These are phyloP conservation scores for Aristolochia contorta DNA, from an alignment of 164 flowering plant species.

Conservation along the genomic window DNA sequence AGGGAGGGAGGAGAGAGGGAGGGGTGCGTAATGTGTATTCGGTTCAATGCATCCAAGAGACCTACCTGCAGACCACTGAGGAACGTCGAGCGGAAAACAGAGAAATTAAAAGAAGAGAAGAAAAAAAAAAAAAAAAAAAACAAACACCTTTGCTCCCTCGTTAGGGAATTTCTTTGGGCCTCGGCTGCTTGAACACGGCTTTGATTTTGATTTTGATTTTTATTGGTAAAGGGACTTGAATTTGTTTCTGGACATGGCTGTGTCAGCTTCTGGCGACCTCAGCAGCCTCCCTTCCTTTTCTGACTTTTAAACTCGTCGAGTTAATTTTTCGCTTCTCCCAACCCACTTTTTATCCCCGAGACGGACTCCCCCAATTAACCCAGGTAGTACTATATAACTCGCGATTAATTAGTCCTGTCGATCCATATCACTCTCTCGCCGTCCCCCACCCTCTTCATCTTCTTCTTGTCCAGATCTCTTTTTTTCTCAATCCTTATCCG, in stretches of 20 bases:
- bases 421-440: no score
- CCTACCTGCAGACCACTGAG: not conserved
- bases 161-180: not conserved
- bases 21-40: not conserved
- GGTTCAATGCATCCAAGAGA: conserved; percentile 1
- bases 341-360: no score
- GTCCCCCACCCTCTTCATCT: no score
- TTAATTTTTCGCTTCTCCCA: no score
- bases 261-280: not conserved
- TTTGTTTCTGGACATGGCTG: no score
- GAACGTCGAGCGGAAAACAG: not conserved
- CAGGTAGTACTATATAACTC: no score
- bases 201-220: not conserved
- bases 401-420: no score
- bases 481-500: no score
- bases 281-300: not conserved
- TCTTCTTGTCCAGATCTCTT: no score
- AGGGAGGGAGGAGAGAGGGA: not conserved
- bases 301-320: not conserved
- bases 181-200: not conserved
- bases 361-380: no score
- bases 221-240: not conserved
- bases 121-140: not conserved
- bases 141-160: not conserved
- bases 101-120: not conserved